Evolutionary conservation across 495 filamentous ascomycete species (phyloP).

Genomic region (Friedmanniomyces endolithicus): DNA sequence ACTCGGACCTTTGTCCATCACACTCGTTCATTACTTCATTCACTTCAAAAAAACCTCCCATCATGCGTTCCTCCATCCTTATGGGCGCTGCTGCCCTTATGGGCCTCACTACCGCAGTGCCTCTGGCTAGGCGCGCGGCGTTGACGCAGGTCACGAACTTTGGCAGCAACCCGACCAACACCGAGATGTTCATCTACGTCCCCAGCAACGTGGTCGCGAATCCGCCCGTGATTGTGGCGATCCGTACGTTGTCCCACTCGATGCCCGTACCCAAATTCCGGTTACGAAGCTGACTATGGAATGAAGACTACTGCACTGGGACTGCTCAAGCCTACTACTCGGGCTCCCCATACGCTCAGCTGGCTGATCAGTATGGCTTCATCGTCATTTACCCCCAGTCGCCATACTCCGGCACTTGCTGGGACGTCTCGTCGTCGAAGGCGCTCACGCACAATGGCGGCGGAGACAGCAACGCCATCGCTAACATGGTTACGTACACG

Average conservation of each 20-base stretch:
- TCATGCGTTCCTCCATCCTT: conserved; percentile 6
- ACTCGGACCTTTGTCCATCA: background rate
- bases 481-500: conserved; percentile 45
- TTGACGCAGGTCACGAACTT: conserved; percentile 13
- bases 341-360: conserved; percentile 25
- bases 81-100: background rate
- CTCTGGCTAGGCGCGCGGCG: conserved; percentile 2
- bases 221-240: conserved; percentile 24
- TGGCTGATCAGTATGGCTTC: conserved; percentile 39
- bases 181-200: conserved; percentile 22
- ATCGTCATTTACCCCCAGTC: conserved; percentile 42
- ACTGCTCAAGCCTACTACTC: conserved; percentile 27
- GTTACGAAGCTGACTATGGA: background rate
- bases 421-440: conserved; percentile 39
- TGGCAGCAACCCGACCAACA: conserved; percentile 10
- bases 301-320: conserved; percentile 22
- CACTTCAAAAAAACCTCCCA: background rate
- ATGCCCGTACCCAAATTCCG: background rate
- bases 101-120: conserved; percentile 2
- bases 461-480: conserved; percentile 41
- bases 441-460: conserved; percentile 42
- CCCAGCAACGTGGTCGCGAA: conserved; percentile 21
- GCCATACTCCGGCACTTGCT: conserved; percentile 40
- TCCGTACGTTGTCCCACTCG: conserved; percentile 5
- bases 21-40: background rate